Conservation (phyloP, 2,329 filamentous ascomycete species). For the Fusarium pininemorale region DNA sequence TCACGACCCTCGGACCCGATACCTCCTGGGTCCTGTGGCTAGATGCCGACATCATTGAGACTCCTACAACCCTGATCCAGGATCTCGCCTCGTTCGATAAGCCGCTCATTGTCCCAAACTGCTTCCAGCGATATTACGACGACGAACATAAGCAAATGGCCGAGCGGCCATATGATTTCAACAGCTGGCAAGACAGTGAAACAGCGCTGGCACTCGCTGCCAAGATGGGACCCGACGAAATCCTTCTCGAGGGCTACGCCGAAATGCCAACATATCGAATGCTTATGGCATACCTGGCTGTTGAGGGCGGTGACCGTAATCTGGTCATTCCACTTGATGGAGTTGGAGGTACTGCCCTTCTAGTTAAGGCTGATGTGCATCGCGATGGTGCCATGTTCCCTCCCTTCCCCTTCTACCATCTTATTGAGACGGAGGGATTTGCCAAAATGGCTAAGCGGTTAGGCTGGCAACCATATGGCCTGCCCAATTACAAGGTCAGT, state of each 20-base stretch:
- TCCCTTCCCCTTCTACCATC: conserved; percentile 92
- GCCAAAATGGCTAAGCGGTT: conserved; percentile 94
- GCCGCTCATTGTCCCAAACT: conserved; percentile 93
- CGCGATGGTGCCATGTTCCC: conserved; percentile 99
- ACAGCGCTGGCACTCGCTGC: conserved; percentile 78
- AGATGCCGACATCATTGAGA: conserved; percentile 91
- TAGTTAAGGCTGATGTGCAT: conserved; percentile 97
- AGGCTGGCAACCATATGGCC: conserved; percentile 85
- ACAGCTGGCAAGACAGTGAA: conserved; percentile 94
- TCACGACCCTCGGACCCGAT: conserved; percentile 89
- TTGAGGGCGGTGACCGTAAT: conserved; percentile 64
- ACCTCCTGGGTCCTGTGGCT: conserved; percentile 98
- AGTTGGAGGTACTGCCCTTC: conserved; percentile 88
- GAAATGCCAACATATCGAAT: conserved; percentile 93
- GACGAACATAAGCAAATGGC: conserved; percentile 72
- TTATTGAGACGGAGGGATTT: conserved; percentile 98
- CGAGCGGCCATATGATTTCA: conserved; percentile 92
- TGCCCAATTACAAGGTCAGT: conserved; percentile 95
- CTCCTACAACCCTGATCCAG: conserved; percentile 84
- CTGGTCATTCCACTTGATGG: conserved; percentile 83
- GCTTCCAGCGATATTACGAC: conserved; percentile 87
- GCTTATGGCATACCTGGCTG: conserved; percentile 86
- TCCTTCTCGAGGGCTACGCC: conserved; percentile 90
- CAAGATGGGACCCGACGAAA: conserved; percentile 89
- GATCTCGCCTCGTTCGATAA: conserved; percentile 89